Evolutionary conservation across 192 early-diverging fungal species (phyloP), one percentile per base, ranked within the genome.

Genomic region (Lobosporangium transversale): DNA sequence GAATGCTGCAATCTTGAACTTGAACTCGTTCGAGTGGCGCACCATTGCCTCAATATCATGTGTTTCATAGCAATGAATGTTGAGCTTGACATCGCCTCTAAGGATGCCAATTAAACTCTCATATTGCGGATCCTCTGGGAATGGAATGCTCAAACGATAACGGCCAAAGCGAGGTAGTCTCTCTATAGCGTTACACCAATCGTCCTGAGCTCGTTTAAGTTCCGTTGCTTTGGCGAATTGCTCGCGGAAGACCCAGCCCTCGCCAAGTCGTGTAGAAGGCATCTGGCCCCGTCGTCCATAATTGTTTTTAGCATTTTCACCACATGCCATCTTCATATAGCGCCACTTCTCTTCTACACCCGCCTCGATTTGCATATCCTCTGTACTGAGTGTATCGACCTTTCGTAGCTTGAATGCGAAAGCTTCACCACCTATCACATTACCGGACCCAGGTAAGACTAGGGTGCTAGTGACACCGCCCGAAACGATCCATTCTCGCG

Each of bases 251-350:
- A 93, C 64, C 79, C 83, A 94, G 5, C 74, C 89, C 58, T 85
- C 79, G 36, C 93, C 93, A 29, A 94, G 68, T 78, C 86, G 75
- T 20, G 84, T 83, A 3, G 66, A 68, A 47, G 86, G 84, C 66
- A 80, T 63, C 18, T 4, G 67, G 58, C 86, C 87, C 43, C 88
- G 78, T 58, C 91, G 85, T 37, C 93, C 92, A 62, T 92, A 94
- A 4, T 24, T 45, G 3, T 62, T 68, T 69, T 89, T 93, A 33
- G 90, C 82, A 79, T 93, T 94, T 69, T 94, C 93, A 32, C 93
- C 92, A 58, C 93, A 94, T 1, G 93, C 92, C 87, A 92, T 90
- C 69, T 94, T 94, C 86, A 91, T 89, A 69, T 84, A 94, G 32
- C 90, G 67, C 89, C 90, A 90, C 23, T 73, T 67, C n/a, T 58